Base-by-base conservation (phyloP, 768 basidiomycete species). In the Suillus ampliporus region DNA sequence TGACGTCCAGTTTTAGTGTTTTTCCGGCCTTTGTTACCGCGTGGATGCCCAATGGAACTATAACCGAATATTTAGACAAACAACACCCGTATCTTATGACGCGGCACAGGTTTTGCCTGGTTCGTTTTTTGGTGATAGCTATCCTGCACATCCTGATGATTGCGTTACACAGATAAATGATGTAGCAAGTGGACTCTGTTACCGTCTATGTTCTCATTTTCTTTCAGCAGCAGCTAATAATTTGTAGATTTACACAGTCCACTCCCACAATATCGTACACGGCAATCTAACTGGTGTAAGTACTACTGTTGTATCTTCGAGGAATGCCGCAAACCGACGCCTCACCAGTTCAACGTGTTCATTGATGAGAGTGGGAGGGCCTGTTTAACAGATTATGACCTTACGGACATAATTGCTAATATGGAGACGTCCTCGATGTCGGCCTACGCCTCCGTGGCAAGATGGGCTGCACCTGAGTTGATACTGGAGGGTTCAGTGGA, bases 1-100 rank as follows among this genome's bases (percentile, higher is more conserved):
- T 72, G 1, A 71, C 73, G 21, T 72, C 74, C 23, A 75, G 74
- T 51, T 79, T 80, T 62, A 77, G 79, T n/a, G 74, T 70, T 21
- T 77, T 60, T 28, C 46, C 57, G 15, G 72, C 76, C 6, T 74
- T 81, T 74, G 79, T 80, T 2, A 80, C 79, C 50, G 78, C 80
- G 14, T 81, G 80, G 80, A 65, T 76, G 60, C 72, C 79, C 47
- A 71, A 79, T 47, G 80, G 80, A 15, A 79, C 72, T 62, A 69
- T 78, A 10, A 77, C 70, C 51, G 74, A 75, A 61, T 78, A 80
- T 61, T 70, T 81, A 68, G 77, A 77, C 60, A 66, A 69, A 19
- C 72, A 65, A 63, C 79, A 78, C 13, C 78, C 79, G 61, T 71
- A 78, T 23, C 61, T 81, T 44, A 72, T 72, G 6, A 71, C 75